A percentile compares a stretch with the other conserved stretches of the same genome.
phyloP scores from a whole-genome alignment of 441 rosid genomes.

The Lepidium campestre region DNA sequence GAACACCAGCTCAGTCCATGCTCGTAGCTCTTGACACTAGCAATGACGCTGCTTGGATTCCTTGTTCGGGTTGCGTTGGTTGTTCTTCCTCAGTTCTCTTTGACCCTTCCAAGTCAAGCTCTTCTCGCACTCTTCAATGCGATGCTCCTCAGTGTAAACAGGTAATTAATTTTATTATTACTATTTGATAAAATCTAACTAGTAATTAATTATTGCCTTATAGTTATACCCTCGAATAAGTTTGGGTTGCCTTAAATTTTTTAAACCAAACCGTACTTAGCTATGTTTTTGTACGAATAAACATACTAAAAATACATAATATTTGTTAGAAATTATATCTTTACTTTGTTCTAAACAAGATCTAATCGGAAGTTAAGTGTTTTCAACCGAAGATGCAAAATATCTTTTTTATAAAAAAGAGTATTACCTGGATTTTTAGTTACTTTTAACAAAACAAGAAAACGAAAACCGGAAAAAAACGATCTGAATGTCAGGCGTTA shows the following conservation, averaged over 20 bases:
- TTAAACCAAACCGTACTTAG: neutral
- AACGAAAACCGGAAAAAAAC: neutral
- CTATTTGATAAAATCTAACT: too few relatives aligned
- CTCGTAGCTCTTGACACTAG: slow-evolving; percentile 88
- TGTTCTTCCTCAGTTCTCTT: slow-evolving; percentile 57
- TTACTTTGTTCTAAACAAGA: neutral
- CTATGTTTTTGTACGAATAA: neutral
- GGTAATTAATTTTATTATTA: slow-evolving; percentile 32
- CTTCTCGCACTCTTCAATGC: slow-evolving; percentile 56
- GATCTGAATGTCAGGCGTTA: neutral
- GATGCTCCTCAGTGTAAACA: slow-evolving; percentile 63
- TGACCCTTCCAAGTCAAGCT: slow-evolving; percentile 41
- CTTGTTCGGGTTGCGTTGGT: slow-evolving; percentile 79
- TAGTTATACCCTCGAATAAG: neutral
- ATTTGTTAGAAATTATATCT: neutral
- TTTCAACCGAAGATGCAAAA: neutral
- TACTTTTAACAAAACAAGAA: neutral
- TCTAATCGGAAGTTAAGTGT: neutral
- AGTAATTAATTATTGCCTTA: neutral
- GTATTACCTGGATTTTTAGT: neutral
- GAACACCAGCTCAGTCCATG: slow-evolving; percentile 78
- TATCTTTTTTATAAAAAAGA: neutral
- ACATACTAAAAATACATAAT: neutral
- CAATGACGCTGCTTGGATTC: slow-evolving; percentile 81
- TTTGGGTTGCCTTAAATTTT: neutral